Evolutionary conservation across 495 filamentous ascomycete genomes (phyloP).

Genomic region (Hypoxylon perforatum): DNA sequence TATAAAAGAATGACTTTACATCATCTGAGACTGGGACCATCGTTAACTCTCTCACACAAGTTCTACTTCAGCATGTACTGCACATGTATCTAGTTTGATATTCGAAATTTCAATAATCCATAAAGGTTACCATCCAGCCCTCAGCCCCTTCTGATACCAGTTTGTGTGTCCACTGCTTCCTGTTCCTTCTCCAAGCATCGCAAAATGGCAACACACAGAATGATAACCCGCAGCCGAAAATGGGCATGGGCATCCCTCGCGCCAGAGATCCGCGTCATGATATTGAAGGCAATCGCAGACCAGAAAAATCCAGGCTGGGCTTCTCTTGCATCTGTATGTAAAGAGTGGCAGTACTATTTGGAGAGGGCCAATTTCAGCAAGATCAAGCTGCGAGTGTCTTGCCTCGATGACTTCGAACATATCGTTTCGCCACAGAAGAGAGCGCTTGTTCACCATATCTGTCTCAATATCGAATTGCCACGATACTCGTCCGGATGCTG

Average conservation of each 20-base stretch:
- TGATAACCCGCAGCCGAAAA: slow-evolving; percentile 16
- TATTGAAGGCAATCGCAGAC: slow-evolving; percentile 10
- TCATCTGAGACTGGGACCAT: too few relatives aligned
- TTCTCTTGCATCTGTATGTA: slow-evolving; percentile 30
- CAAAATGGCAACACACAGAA: slow-evolving; percentile 19
- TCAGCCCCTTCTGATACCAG: background rate
- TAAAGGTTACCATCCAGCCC: too few relatives aligned
- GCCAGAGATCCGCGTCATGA: slow-evolving; percentile 32
- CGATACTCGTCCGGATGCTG: slow-evolving; percentile 34
- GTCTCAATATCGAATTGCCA: slow-evolving; percentile 34
- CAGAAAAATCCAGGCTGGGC: slow-evolving; percentile 28
- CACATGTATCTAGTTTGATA: too few relatives aligned
- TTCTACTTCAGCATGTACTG: too few relatives aligned
- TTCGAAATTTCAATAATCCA: too few relatives aligned
- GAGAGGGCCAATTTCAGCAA: slow-evolving; percentile 26
- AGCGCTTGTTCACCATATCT: slow-evolving; percentile 37
- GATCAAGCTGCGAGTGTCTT: slow-evolving; percentile 34
- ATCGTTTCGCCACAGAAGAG: slow-evolving; percentile 26
- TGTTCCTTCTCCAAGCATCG: background rate
- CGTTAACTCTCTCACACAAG: too few relatives aligned
- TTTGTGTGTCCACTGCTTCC: background rate
- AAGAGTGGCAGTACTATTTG: slow-evolving; percentile 23
- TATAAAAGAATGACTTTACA: too few relatives aligned
- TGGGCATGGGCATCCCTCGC: slow-evolving; percentile 10
- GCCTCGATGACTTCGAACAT: slow-evolving; percentile 39